phyloP scores from a whole-genome alignment of 805 yeast species.

The Blastobotrys muscicola region DNA sequence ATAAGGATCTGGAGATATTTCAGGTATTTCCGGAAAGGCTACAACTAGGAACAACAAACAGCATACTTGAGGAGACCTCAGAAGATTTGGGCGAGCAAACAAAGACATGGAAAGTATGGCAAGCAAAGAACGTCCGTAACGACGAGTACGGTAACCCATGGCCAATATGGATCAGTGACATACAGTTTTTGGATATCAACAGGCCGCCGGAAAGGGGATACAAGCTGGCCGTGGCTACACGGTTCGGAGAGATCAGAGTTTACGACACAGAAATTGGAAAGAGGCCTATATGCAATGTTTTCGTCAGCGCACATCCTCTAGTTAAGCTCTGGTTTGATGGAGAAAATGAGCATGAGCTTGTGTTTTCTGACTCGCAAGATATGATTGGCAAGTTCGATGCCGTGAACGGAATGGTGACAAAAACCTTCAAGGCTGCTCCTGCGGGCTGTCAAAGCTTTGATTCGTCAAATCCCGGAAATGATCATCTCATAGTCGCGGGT shows the following conservation, averaged over 20 bases:
- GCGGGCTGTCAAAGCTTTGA: conserved; percentile 2
- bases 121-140: conserved; percentile 66
- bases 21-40: conserved; percentile 9
- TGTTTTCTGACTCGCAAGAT: conserved; percentile 11
- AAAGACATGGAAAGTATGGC: conserved; percentile 7
- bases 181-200: conserved; percentile 35
- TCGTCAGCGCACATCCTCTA: conserved; percentile 13
- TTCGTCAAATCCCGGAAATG: background rate
- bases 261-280: conserved; percentile 45
- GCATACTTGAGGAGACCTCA: background rate
- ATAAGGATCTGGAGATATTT: conserved; percentile 34
- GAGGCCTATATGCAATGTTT: conserved; percentile 11
- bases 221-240: conserved; percentile 54
- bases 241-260: conserved; percentile 55
- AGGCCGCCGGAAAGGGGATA: conserved; percentile 33
- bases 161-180: conserved; percentile 66
- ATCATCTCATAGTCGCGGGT: conserved; percentile 9
- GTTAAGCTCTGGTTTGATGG: conserved; percentile 6
- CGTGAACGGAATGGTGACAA: background rate
- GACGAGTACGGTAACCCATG: conserved; percentile 64
- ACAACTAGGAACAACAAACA: background rate
- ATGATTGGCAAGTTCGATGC: conserved; percentile 6
- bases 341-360: conserved; percentile 1
- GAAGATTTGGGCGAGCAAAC: background rate
- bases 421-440: background rate